Evolutionary conservation across 345 rosid genomes (phyloP).

Genomic region (Barbarea vulgaris): DNA sequence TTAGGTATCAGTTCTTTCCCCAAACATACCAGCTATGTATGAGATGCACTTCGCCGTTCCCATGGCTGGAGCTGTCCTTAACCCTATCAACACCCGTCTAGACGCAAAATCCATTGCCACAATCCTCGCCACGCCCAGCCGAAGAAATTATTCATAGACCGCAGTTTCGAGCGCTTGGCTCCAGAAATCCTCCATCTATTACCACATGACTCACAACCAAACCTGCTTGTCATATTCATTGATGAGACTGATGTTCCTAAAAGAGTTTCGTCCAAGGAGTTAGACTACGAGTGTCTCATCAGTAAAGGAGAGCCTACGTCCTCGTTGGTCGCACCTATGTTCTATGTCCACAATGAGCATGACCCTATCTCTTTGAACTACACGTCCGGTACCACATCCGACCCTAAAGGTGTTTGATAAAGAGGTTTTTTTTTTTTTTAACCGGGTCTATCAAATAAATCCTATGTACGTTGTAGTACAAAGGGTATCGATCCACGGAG

Average conservation of each 20-base stretch:
- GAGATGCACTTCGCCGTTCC: conserved; percentile 91
- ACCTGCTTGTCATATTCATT: conserved; percentile 30
- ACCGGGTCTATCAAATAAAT: too few species aligned
- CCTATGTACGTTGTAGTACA: too few species aligned
- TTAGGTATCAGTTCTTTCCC: conserved; percentile 75
- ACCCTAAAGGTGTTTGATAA: conserved; percentile 85
- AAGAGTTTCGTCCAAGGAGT: not conserved
- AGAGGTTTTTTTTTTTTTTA: too few species aligned
- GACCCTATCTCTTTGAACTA: conserved; percentile 82
- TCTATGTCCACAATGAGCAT: conserved; percentile 49
- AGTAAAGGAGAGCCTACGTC: conserved; percentile 41
- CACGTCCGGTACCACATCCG: conserved; percentile 83
- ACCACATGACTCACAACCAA: conserved; percentile 43
- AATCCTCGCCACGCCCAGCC: conserved; percentile 59
- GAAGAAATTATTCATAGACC: conserved; percentile 62
- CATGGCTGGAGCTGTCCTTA: conserved; percentile 77
- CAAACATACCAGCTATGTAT: conserved; percentile 68
- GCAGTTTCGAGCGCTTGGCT: conserved; percentile 46
- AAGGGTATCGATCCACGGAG: too few species aligned
- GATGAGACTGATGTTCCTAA: not conserved
- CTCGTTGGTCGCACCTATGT: conserved; percentile 7
- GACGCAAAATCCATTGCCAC: conserved; percentile 45
- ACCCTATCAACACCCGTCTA: conserved; percentile 64
- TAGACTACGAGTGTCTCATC: conserved; percentile 57
- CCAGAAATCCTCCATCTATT: conserved; percentile 49